phyloP scores from a whole-genome alignment of 2,329 filamentous ascomycete genomes.

The Calonectria pseudoreteaudii region DNA sequence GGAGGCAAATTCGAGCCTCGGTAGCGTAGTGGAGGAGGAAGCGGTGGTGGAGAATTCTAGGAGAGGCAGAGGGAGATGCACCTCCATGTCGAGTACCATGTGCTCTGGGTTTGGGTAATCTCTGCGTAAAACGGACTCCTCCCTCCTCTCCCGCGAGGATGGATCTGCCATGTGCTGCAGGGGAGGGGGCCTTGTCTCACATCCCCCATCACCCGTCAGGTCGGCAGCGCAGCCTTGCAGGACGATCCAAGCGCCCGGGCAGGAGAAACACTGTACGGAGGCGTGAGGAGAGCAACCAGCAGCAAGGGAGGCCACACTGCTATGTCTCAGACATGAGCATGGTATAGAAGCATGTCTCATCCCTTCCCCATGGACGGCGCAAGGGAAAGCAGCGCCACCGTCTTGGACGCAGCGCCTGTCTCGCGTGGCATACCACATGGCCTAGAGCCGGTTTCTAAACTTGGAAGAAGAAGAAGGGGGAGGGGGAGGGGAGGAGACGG shows the following conservation, averaged over 20 bases:
- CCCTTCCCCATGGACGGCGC: background rate
- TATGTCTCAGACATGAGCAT: background rate
- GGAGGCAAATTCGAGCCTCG: slow-evolving; percentile 1
- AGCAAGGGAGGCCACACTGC: background rate
- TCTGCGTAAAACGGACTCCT: slow-evolving; percentile 4
- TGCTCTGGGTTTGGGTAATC: background rate
- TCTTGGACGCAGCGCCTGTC: slow-evolving; percentile 17
- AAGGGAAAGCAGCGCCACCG: slow-evolving; percentile 3
- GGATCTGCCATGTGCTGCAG: slow-evolving; percentile 42
- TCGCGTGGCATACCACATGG: slow-evolving; percentile 17
- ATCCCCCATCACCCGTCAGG: slow-evolving; percentile 34
- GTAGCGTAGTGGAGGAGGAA: slow-evolving; percentile 2
- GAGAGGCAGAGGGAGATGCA: background rate
- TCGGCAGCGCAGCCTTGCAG: slow-evolving; percentile 37
- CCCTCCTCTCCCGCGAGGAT: slow-evolving; percentile 35
- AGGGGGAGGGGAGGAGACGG: background rate
- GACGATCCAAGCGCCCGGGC: slow-evolving; percentile 33
- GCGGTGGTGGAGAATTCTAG: slow-evolving; percentile 16
- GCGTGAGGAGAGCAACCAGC: background rate
- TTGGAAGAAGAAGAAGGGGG: background rate
- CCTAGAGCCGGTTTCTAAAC: slow-evolving; percentile 6
- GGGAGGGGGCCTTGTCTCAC: slow-evolving; percentile 40
- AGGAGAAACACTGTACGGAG: background rate
- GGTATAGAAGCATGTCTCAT: background rate
- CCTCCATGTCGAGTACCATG: slow-evolving; percentile 21